Base-by-base conservation (phyloP, 768 basidiomycete species). In the Kwoniella sp. region DNA sequence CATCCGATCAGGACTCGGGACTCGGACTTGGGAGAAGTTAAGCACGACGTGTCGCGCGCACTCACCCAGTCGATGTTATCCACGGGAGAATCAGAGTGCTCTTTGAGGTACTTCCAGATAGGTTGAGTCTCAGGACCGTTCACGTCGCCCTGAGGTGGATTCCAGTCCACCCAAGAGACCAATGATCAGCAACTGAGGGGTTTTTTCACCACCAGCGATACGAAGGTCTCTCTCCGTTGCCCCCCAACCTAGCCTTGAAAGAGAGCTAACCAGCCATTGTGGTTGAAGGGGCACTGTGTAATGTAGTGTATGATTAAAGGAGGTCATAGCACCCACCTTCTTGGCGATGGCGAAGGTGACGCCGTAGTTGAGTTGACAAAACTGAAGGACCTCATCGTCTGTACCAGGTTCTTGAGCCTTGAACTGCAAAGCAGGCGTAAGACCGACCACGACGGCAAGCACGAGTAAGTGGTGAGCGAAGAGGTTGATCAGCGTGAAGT, bases 301-400 rank as follows among this genome's bases (percentile, higher is more conserved):
- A n/a, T n/a, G n/a, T 8, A 51, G 20, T 1, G 28, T 22, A 23
- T 17, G 2, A 30, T 2, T 25, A 4, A 1, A 2, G 15, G 9
- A 48, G 28, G 23, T 2, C 30, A 38, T 13, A 41, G 26, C 4
- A 30, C 71, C 41, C 52, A 70, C 75, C 75, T 80, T 79, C 65
- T 77, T 76, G 31, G 74, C 77, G 60, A 82, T 73, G 26, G 78
- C 78, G 72, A 82, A 82, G 17, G 78, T 77, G 20, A 82, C 81
- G 28, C 79, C 79, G 57, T 81, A 82, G 68, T 80, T 81, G 55
- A 73, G 53, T 58, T 79, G 73, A 63, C 78, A 78, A 70, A 79
- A 79, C 41, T 79, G 73, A 2, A 74, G 68, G 38, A 81, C 77
- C 53, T 81, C 79, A 22, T 78, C 75, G 63, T 80, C 81, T 12